Percentiles rank a stretch among this genome's conserved stretches.
Conservation (phyloP, 2,329 filamentous ascomycete species). For the Rutstroemia sp. region DNA sequence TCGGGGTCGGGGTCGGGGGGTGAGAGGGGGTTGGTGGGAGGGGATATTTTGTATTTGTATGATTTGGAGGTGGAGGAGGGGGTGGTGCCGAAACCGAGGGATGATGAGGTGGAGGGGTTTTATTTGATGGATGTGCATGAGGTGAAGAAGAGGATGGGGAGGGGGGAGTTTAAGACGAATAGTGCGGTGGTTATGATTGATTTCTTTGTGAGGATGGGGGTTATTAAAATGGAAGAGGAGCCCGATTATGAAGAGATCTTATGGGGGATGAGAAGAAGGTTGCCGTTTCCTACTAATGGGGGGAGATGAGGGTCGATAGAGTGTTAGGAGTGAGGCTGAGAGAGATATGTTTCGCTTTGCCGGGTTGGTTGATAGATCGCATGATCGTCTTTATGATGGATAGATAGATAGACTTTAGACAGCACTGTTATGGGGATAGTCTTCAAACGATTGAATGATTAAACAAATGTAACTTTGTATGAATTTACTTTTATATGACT, state of each 20-base stretch:
- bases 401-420: too few species aligned
- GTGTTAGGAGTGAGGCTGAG: background rate
- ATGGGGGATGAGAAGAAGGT: conserved; percentile 2
- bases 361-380: too few species aligned
- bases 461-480: too few species aligned
- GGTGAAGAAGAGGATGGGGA: conserved; percentile 53
- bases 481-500: too few species aligned
- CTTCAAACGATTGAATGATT: too few species aligned
- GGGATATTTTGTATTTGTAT: conserved; percentile 68
- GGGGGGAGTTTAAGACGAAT: conserved; percentile 77
- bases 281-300: conserved; percentile 4
- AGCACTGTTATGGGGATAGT: too few species aligned
- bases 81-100: conserved; percentile 57
- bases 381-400: too few species aligned
- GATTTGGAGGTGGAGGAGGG: conserved; percentile 58
- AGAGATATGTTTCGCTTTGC: too few species aligned
- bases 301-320: background rate
- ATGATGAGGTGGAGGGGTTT: conserved; percentile 74
- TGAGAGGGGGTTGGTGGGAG: conserved; percentile 50
- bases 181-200: conserved; percentile 71
- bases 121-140: conserved; percentile 52
- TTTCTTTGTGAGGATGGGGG: conserved; percentile 71
- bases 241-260: conserved; percentile 1
- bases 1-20: conserved; percentile 45
- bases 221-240: conserved; percentile 66